These are phyloP conservation scores for Colletotrichum phormii DNA, from an alignment of 2,329 filamentous ascomycete genomes.

Conservation along the genomic window DNA sequence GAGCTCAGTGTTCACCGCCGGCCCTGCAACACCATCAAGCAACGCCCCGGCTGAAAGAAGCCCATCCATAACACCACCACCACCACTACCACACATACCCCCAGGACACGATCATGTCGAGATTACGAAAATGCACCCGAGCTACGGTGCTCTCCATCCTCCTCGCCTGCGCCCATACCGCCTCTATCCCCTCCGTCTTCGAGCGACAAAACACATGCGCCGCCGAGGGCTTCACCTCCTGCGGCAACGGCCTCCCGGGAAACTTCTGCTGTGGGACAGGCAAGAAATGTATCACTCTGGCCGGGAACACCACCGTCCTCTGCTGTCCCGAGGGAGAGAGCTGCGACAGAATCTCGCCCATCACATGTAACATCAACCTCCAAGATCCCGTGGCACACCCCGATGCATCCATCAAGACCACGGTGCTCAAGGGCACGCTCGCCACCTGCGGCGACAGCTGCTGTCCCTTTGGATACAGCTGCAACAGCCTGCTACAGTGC, in stretches of 20 bases:
- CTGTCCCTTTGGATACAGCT: conserved; percentile 80
- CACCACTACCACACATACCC: neutral
- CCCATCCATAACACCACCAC: neutral
- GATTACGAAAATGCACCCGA: conserved; percentile 45
- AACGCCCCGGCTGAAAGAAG: conserved; percentile 9
- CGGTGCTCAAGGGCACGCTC: conserved; percentile 67
- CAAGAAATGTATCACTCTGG: conserved; percentile 69
- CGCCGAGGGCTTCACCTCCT: conserved; percentile 61
- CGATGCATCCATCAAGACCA: conserved; percentile 73
- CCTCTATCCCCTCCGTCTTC: conserved; percentile 54
- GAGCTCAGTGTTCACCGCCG: conserved; percentile 6
- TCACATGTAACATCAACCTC: conserved; percentile 71
- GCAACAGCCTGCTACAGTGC: conserved; percentile 63
- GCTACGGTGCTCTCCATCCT: conserved; percentile 53
- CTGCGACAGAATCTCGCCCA: conserved; percentile 72
- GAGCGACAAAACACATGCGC: conserved; percentile 62
- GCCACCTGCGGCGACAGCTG: conserved; percentile 69
- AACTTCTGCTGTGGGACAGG: conserved; percentile 74
- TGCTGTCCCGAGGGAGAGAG: conserved; percentile 73
- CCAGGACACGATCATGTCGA: conserved; percentile 41
- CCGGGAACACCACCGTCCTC: conserved; percentile 73
- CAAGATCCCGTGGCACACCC: conserved; percentile 71
- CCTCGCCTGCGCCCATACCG: conserved; percentile 51
- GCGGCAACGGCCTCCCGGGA: conserved; percentile 66
- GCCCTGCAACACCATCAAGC: neutral